phyloP scores from a whole-genome alignment of 192 early-diverging fungal genomes.

The Chytriomyces hyalinus region DNA sequence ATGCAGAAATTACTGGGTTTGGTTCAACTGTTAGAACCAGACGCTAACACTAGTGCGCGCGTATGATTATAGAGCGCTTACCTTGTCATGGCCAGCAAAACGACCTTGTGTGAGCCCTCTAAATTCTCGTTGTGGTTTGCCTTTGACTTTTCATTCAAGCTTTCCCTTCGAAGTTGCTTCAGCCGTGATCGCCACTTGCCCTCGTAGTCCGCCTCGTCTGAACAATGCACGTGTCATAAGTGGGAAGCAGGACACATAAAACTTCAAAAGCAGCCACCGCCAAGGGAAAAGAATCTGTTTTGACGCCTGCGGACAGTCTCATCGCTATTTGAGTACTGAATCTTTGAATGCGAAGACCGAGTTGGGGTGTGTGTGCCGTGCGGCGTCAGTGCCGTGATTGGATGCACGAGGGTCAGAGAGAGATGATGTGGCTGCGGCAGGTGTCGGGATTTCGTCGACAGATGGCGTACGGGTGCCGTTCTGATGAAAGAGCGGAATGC shows the following conservation, averaged over 20 bases:
- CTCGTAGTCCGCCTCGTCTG: conserved; percentile 21
- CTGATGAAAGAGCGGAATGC: too few relatives aligned
- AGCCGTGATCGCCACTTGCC: conserved; percentile 43
- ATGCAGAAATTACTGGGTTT: conserved; percentile 48
- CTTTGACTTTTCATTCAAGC: conserved; percentile 20
- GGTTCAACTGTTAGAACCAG: neutral
- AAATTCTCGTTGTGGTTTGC: conserved; percentile 40
- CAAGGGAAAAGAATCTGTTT: conserved; percentile 26
- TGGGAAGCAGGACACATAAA: too few relatives aligned
- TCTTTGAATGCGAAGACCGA: too few relatives aligned
- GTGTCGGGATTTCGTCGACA: too few relatives aligned
- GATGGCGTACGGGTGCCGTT: too few relatives aligned
- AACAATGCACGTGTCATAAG: too few relatives aligned
- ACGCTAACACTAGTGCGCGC: neutral
- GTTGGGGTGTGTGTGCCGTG: too few relatives aligned
- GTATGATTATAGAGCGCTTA: neutral
- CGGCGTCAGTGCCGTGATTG: too few relatives aligned
- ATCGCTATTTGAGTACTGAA: too few relatives aligned
- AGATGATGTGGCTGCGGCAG: too few relatives aligned
- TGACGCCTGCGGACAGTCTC: too few relatives aligned
- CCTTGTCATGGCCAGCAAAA: conserved; percentile 53
- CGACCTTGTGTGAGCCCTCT: conserved; percentile 62
- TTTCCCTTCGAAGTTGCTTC: conserved; percentile 41
- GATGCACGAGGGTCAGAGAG: too few relatives aligned
- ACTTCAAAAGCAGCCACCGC: neutral